Evolutionary conservation across 139 green algal species (phyloP).

Genomic region (Coelastrella sp.): DNA sequence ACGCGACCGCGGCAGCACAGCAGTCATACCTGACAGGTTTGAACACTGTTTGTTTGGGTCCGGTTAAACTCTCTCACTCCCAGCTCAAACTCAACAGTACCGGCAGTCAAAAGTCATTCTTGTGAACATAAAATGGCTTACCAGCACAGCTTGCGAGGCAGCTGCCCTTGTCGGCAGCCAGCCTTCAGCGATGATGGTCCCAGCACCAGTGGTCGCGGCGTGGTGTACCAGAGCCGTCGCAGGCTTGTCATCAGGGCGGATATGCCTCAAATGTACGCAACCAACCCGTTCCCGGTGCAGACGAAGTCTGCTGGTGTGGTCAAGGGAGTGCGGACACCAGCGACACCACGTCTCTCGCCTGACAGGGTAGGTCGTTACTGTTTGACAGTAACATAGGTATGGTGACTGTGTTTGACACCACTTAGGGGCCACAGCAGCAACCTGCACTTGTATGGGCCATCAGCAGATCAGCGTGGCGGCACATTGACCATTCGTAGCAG

Average conservation of each 20-base stretch:
- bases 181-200: neutral
- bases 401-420: too few relatives aligned
- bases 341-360: slow-evolving; percentile 56
- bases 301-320: slow-evolving; percentile 43
- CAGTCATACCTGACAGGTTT: too few relatives aligned
- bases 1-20: too few relatives aligned
- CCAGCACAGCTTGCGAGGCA: neutral
- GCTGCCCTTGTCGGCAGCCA: neutral
- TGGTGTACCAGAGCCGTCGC: slow-evolving; percentile 2
- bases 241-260: neutral
- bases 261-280: slow-evolving; percentile 35
- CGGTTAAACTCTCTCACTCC: too few relatives aligned
- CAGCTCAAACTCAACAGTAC: too few relatives aligned
- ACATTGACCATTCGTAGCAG: neutral
- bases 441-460: too few relatives aligned
- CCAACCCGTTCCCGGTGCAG: neutral
- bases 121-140: neutral
- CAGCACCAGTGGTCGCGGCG: slow-evolving; percentile 41
- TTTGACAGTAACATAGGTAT: too few relatives aligned
- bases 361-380: slow-evolving; percentile 48
- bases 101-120: neutral
- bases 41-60: too few relatives aligned
- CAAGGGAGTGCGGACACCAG: slow-evolving; percentile 49
- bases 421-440: too few relatives aligned
- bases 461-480: slow-evolving; percentile 1